Evolutionary conservation across 768 basidiomycete genomes (phyloP).

Genomic region (Leccinum disarticulatum): DNA sequence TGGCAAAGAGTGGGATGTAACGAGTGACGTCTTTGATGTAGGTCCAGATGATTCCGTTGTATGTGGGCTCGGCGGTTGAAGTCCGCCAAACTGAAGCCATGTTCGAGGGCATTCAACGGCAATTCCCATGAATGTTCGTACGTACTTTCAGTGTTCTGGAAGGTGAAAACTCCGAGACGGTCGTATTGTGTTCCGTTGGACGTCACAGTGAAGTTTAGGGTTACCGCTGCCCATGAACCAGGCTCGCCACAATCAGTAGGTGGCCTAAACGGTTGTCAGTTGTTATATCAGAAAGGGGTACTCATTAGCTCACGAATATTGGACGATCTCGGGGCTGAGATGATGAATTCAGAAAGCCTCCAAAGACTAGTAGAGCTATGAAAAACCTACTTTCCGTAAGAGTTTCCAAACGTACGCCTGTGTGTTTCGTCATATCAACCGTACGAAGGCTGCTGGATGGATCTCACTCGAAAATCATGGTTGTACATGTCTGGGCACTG

Average conservation of each 20-base stretch:
- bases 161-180: constrained; percentile 69
- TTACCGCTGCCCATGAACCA: constrained; percentile 75
- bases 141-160: constrained; percentile 77
- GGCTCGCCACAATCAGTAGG: constrained; percentile 67
- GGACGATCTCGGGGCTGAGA: constrained; percentile 60
- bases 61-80: constrained; percentile 74
- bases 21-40: constrained; percentile 74
- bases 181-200: constrained; percentile 79
- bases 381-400: constrained; percentile 58
- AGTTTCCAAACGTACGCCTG: constrained; percentile 72
- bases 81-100: constrained; percentile 65
- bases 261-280: constrained; percentile 44
- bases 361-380: not conserved
- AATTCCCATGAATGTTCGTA: not conserved
- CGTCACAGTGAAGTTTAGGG: constrained; percentile 74
- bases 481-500: constrained; percentile 60
- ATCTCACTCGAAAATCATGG: constrained; percentile 60
- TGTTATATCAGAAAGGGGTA: not conserved
- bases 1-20: constrained; percentile 67
- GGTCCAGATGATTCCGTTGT: constrained; percentile 75
- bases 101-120: not conserved
- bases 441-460: too few relatives aligned
- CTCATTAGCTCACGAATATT: constrained; percentile 47
- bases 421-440: not conserved
- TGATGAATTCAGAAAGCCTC: not conserved